Percentiles rank a stretch among this genome's conserved stretches.
Conservation (phyloP, 2,329 filamentous ascomycete species). For the Hirsutella minnesotensis region DNA sequence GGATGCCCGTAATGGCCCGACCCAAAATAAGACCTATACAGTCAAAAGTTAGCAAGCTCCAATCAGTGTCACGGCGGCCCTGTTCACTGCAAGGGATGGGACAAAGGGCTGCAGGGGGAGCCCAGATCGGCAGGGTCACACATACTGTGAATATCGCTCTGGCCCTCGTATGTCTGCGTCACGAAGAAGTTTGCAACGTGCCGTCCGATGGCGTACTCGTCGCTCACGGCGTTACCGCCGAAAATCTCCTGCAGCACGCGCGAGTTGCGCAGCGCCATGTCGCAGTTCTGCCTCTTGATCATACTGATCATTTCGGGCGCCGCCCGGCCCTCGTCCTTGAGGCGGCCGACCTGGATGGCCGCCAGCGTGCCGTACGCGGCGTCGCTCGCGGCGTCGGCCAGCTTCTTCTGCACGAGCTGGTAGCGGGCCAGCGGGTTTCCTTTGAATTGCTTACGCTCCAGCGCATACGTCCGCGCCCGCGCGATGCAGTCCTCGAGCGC, state of each 20-base stretch:
- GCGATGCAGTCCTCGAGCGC: slow-evolving; percentile 85
- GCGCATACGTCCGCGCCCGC: slow-evolving; percentile 71
- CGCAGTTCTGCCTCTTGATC: slow-evolving; percentile 97
- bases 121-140: slow-evolving; percentile 12
- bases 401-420: slow-evolving; percentile 95
- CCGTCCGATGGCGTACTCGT: slow-evolving; percentile 89
- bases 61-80: background rate
- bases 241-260: slow-evolving; percentile 86
- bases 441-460: slow-evolving; percentile 94
- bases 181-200: slow-evolving; percentile 96
- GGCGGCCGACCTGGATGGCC: slow-evolving; percentile 76
- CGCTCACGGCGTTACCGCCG: slow-evolving; percentile 94
- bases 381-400: slow-evolving; percentile 85
- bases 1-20: slow-evolving; percentile 59
- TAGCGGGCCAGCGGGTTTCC: slow-evolving; percentile 90
- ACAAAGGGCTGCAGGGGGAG: background rate
- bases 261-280: slow-evolving; percentile 70
- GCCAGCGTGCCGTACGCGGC: slow-evolving; percentile 85
- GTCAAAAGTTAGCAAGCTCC: slow-evolving; percentile 2
- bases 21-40: slow-evolving; percentile 55
- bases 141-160: slow-evolving; percentile 94
- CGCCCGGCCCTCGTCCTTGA: slow-evolving; percentile 83
- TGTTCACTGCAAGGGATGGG: too few species aligned
- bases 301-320: slow-evolving; percentile 93
- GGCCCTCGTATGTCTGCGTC: slow-evolving; percentile 95